Conservation (phyloP, 148 eudicot species). For the Rhododendron kiyosumense region DNA sequence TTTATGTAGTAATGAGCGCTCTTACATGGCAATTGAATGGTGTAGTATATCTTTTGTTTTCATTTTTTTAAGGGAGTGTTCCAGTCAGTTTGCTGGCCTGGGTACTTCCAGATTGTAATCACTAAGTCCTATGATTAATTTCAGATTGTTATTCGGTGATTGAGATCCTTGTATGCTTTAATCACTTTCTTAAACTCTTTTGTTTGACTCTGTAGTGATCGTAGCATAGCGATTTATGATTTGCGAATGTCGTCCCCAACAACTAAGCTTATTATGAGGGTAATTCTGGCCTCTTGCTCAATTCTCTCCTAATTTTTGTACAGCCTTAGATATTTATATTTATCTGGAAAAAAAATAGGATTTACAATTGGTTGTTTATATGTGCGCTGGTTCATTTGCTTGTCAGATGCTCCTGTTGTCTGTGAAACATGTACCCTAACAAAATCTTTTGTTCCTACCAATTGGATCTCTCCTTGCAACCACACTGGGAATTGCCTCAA, state of each 20-base stretch:
- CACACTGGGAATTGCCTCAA: background rate
- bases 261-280: constrained; percentile 86
- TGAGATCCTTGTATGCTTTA: background rate
- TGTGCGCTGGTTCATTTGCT: background rate
- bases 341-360: background rate
- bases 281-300: constrained; percentile 12
- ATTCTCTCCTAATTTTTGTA: background rate
- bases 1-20: background rate
- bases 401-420: background rate
- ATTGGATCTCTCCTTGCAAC: background rate
- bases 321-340: background rate
- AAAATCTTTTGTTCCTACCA: background rate
- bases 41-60: background rate
- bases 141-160: background rate
- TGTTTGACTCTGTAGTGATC: constrained; percentile 51
- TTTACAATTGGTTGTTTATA: background rate
- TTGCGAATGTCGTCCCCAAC: constrained; percentile 76
- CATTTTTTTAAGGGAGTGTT: background rate
- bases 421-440: background rate
- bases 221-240: constrained; percentile 89
- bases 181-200: background rate
- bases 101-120: background rate
- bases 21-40: background rate
- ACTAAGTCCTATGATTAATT: background rate
- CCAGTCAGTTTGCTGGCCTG: background rate